Percentiles rank a stretch among this genome's conserved stretches.
These are phyloP conservation scores for Sugiyamaella valdiviana DNA, from an alignment of 805 yeast genomes.

Conservation along the genomic window DNA sequence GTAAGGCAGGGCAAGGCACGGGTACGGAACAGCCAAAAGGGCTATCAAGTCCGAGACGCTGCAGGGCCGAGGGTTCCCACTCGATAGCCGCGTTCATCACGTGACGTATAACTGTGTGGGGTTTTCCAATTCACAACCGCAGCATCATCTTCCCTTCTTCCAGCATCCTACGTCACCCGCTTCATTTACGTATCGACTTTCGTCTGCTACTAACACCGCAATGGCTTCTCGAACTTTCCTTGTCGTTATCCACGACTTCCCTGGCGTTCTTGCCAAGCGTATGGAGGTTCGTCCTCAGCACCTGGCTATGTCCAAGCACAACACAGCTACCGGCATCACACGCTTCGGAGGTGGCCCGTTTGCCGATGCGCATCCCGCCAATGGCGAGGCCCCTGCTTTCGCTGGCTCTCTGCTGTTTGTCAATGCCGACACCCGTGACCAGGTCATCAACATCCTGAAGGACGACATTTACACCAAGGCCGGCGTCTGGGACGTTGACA, in stretches of 20 bases:
- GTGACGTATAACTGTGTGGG: no score
- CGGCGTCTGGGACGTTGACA: constrained; percentile 73
- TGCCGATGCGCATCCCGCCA: constrained; percentile 31
- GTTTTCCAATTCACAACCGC: no score
- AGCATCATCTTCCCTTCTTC: not conserved
- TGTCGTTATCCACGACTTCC: constrained; percentile 65
- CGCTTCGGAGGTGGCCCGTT: constrained; percentile 39
- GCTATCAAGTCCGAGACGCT: no score
- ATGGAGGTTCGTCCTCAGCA: constrained; percentile 39
- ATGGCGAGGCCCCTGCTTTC: constrained; percentile 35
- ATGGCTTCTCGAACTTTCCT: constrained; percentile 43
- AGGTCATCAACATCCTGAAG: constrained; percentile 57
- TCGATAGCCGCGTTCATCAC: no score
- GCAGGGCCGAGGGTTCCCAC: no score
- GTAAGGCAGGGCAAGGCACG: no score
- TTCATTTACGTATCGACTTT: no score
- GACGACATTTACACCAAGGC: constrained; percentile 54
- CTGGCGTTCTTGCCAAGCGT: constrained; percentile 38
- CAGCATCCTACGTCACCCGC: not conserved
- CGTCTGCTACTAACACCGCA: not conserved
- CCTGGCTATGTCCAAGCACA: constrained; percentile 29
- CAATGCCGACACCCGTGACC: constrained; percentile 58
- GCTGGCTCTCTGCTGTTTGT: constrained; percentile 65
- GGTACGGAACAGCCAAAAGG: no score
- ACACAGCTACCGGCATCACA: constrained; percentile 34